Conservation (phyloP, 306 rosid genomes). For the Cyclanthera cordifolia region DNA sequence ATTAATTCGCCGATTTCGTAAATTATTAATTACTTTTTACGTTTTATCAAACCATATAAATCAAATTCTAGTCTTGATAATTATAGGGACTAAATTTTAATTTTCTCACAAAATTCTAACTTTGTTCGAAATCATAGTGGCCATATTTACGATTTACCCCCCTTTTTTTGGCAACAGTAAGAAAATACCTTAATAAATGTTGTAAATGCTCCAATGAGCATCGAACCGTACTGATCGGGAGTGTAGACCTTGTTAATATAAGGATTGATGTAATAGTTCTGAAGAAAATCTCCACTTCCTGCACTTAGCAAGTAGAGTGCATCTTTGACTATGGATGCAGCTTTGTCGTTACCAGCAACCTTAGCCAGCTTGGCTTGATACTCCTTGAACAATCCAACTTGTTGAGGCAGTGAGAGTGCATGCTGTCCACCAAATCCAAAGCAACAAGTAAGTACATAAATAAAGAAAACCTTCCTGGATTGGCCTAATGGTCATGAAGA, state of each 20-base stretch:
- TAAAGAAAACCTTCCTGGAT: no score
- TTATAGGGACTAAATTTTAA: no score
- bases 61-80: no score
- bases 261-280: slow-evolving; percentile 85
- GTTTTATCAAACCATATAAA: no score
- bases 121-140: no score
- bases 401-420: slow-evolving; percentile 77
- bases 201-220: slow-evolving; percentile 41
- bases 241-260: slow-evolving; percentile 47
- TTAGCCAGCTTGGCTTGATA: slow-evolving; percentile 61
- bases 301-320: slow-evolving; percentile 65
- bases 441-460: background rate
- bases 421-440: slow-evolving; percentile 39
- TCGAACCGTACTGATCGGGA: slow-evolving; percentile 47
- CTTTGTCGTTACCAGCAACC: slow-evolving; percentile 65
- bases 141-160: no score
- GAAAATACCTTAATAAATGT: slow-evolving; percentile 52
- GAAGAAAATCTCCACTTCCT: slow-evolving; percentile 75
- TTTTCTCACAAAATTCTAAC: no score
- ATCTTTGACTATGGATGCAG: slow-evolving; percentile 58
- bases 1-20: no score
- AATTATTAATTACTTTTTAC: no score
- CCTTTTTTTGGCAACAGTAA: background rate
- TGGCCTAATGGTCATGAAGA: no score
- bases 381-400: slow-evolving; percentile 57